Conservation (phyloP, 1,139 yeast species). For the Kodamaea sp. region DNA sequence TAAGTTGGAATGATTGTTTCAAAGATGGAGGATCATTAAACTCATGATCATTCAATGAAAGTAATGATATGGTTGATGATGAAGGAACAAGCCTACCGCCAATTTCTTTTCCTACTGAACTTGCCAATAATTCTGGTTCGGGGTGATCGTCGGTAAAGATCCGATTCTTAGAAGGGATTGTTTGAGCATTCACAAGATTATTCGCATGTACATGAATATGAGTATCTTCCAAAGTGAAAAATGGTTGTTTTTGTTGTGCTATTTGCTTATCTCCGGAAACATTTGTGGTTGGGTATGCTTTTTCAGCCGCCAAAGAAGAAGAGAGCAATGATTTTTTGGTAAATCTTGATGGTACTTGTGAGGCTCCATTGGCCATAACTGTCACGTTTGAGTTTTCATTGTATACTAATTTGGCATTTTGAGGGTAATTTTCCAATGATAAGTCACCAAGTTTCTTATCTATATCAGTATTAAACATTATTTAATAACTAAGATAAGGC, state of each 20-base stretch:
- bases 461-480: conserved; percentile 18
- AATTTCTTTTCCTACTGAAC: conserved; percentile 50
- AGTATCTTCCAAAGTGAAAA: conserved; percentile 9
- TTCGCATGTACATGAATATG: conserved; percentile 9
- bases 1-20: conserved; percentile 3
- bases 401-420: too few species aligned
- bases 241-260: conserved; percentile 6
- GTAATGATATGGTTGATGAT: conserved; percentile 50
- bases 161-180: not conserved
- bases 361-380: not conserved
- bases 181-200: conserved; percentile 2
- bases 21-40: conserved; percentile 7
- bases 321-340: conserved; percentile 24
- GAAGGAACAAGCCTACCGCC: conserved; percentile 52
- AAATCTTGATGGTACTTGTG: not conserved
- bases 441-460: conserved; percentile 18
- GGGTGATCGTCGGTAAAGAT: conserved; percentile 39
- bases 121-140: conserved; percentile 52
- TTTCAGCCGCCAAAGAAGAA: conserved; percentile 24
- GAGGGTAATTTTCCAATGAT: conserved; percentile 2
- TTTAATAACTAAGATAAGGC: too few species aligned
- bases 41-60: conserved; percentile 37
- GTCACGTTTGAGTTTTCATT: too few species aligned
- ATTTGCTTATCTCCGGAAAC: not conserved
- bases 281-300: conserved; percentile 1